Base-by-base conservation (phyloP, 805 yeast species). In the Cyberlindnera samutprakarnensis region DNA sequence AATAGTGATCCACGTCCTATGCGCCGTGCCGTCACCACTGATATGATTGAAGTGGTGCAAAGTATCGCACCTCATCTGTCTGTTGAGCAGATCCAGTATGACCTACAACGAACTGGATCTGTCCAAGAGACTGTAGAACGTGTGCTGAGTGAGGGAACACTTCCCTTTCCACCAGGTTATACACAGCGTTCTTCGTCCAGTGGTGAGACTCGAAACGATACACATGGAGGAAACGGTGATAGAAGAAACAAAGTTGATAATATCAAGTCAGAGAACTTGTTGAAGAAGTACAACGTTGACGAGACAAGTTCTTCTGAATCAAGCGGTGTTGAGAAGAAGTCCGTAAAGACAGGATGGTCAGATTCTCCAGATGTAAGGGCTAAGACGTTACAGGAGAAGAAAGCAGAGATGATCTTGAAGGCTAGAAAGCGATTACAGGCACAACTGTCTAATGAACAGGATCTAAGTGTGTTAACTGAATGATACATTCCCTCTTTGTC, bases 11-110 rank as follows among this genome's bases (percentile, higher is more conserved):
- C 15, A 18, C 28, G 23, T 21, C 43, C 41, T 27, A 34, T 36
- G 27, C 61, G 68, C 28, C 68, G 83, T 36, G 60, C 54, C 11
- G 77, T 80, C 15, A 75, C 79, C 4, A 64, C 62, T 5, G 72
- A 71, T 36, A 90, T 90, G 97, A 66, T 90, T 27, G 92, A 81
- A 41, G 78, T 83, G 0, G 96, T 90, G 2, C 82, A 76, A 44
- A 75, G 86, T 25, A 64, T 90, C 34, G 95, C 87, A 0, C 96
- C 96, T 4, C 64, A 65, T 14, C 59, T 84, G 20, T 65, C 82
- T 2, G 68, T 59, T 4, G 82, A 71, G 7, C 94, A 83, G 51
- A 85, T 92, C 39, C 65, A 77, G 39, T 64, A 66, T 39, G 94
- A 82, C 52, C 67, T 92, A 39, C 75, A 78, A 47, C 64, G 73